A percentile compares a stretch with the other conserved stretches of the same genome.
Evolutionary conservation across 116 monocot species (phyloP).

Genomic region (Thalassia testudinum): DNA sequence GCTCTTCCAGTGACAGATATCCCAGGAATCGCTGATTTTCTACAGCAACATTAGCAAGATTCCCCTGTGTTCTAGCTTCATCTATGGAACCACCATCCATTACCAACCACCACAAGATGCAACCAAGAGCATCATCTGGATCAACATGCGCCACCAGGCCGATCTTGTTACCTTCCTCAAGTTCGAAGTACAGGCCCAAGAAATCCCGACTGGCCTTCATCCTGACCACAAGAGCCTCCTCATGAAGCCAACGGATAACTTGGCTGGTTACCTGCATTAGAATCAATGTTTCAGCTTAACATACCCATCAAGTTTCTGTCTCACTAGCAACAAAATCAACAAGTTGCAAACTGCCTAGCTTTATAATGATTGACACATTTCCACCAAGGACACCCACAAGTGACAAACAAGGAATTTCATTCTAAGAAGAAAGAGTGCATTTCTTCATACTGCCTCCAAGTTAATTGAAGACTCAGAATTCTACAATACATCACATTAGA

Average conservation of each 20-base stretch:
- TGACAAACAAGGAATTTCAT: too few relatives aligned
- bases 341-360: too few relatives aligned
- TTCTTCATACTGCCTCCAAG: too few relatives aligned
- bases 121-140: slow-evolving; percentile 34
- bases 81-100: slow-evolving; percentile 33
- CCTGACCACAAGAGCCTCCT: slow-evolving; percentile 63
- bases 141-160: slow-evolving; percentile 59
- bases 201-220: slow-evolving; percentile 65
- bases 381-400: too few relatives aligned
- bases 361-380: not conserved
- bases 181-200: slow-evolving; percentile 44
- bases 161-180: slow-evolving; percentile 57
- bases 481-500: too few relatives aligned
- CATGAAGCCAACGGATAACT: slow-evolving; percentile 81
- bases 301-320: too few relatives aligned
- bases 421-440: too few relatives aligned
- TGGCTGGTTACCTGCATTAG: slow-evolving; percentile 62
- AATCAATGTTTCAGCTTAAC: not conserved
- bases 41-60: slow-evolving; percentile 2
- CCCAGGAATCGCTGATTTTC: slow-evolving; percentile 46
- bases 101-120: slow-evolving; percentile 78
- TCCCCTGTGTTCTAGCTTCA: slow-evolving; percentile 16
- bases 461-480: too few relatives aligned
- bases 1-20: slow-evolving; percentile 42
- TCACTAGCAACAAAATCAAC: too few relatives aligned